These are phyloP conservation scores for Penicillium lividum DNA, from an alignment of 495 filamentous ascomycete genomes.

Conservation along the genomic window DNA sequence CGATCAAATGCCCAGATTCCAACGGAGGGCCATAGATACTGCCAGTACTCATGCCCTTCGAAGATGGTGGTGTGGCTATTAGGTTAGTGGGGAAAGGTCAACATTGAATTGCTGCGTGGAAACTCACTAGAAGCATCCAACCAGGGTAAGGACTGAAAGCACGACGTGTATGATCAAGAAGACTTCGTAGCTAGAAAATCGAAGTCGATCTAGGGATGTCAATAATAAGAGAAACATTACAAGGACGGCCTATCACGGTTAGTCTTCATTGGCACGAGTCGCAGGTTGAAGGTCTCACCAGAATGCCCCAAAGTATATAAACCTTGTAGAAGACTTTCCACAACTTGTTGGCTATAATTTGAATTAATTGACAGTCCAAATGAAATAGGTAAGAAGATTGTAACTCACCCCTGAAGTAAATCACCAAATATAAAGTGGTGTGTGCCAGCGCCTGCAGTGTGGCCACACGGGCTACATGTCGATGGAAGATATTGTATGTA, in stretches of 20 bases:
- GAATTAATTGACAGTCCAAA: no score
- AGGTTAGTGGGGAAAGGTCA: background rate
- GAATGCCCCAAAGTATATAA: slow-evolving; percentile 41
- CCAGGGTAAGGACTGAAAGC: slow-evolving; percentile 48
- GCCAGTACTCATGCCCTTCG: slow-evolving; percentile 48
- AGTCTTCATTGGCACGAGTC: background rate
- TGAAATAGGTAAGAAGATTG: no score
- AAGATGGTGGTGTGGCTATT: slow-evolving; percentile 52
- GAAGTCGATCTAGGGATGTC: slow-evolving; percentile 49
- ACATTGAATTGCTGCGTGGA: no score
- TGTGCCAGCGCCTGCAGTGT: slow-evolving; percentile 54
- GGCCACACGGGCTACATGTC: slow-evolving; percentile 55
- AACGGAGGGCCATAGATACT: slow-evolving; percentile 54
- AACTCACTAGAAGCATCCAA: slow-evolving; percentile 56
- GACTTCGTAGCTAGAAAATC: slow-evolving; percentile 52
- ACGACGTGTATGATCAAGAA: slow-evolving; percentile 56
- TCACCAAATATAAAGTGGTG: slow-evolving; percentile 33
- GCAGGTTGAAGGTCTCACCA: slow-evolving; percentile 21
- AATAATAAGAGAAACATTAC: slow-evolving; percentile 48
- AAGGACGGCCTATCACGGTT: slow-evolving; percentile 46
- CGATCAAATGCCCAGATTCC: slow-evolving; percentile 55
- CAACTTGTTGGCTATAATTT: slow-evolving; percentile 27
- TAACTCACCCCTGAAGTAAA: slow-evolving; percentile 34
- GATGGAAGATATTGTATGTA: slow-evolving; percentile 57
- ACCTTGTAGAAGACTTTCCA: slow-evolving; percentile 34